Evolutionary conservation across 805 yeast genomes (phyloP).

Genomic region (Teunomyces funiuensis): DNA sequence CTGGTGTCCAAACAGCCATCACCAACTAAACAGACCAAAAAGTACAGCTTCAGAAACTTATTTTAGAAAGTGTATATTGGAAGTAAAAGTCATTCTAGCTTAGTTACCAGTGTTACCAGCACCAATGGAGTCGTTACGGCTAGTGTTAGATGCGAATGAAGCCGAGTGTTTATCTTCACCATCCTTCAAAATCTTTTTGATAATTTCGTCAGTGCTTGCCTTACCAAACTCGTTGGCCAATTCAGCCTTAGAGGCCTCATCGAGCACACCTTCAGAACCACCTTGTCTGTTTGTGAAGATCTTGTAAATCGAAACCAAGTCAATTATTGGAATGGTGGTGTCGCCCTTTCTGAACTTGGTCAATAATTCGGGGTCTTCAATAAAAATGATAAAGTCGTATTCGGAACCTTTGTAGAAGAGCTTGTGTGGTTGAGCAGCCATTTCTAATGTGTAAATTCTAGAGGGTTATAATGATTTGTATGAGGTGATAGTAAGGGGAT

Average conservation of each 20-base stretch:
- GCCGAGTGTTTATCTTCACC: constrained; percentile 52
- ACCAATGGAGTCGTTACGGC: constrained; percentile 47
- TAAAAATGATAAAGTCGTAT: constrained; percentile 65
- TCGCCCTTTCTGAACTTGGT: constrained; percentile 52
- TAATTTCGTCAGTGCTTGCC: constrained; percentile 52
- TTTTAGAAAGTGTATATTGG: background rate
- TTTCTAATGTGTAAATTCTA: background rate
- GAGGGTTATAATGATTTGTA: background rate
- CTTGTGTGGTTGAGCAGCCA: constrained; percentile 35
- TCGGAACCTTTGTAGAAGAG: constrained; percentile 64
- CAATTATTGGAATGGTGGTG: constrained; percentile 55
- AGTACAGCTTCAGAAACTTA: background rate
- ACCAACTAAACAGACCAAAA: background rate
- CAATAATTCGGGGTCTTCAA: constrained; percentile 51
- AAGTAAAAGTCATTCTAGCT: background rate
- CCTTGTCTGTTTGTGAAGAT: constrained; percentile 62
- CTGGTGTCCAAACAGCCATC: background rate
- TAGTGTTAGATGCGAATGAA: constrained; percentile 19
- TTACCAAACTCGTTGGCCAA: constrained; percentile 70
- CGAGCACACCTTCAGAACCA: constrained; percentile 71
- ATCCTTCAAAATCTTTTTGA: constrained; percentile 55
- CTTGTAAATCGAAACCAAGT: constrained; percentile 62
- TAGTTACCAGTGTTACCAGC: constrained; percentile 23
- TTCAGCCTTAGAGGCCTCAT: constrained; percentile 67
- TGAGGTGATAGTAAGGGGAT: background rate